Conservation (phyloP, 2,329 filamentous ascomycete species). For the Penicillium sp. region DNA sequence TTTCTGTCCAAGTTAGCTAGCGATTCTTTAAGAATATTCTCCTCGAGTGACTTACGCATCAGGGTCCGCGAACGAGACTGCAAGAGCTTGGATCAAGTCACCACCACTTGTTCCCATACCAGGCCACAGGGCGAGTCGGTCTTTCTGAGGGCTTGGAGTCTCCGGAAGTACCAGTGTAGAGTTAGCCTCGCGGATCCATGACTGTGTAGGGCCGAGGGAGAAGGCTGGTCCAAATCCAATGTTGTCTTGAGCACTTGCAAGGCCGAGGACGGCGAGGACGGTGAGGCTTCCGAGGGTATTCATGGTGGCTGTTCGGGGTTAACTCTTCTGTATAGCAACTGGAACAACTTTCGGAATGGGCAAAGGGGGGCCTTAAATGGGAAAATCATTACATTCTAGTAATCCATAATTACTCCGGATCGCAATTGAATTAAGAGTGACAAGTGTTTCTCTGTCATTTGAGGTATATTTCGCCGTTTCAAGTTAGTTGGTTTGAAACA, state of each 20-base stretch:
- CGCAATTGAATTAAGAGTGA: not conserved
- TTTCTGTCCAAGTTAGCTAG: conserved; percentile 22
- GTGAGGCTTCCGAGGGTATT: not conserved
- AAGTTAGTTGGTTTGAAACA: not conserved
- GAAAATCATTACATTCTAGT: not conserved
- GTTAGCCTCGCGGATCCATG: conserved; percentile 37
- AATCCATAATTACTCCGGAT: not conserved
- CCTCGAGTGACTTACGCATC: conserved; percentile 24
- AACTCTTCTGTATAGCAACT: not conserved
- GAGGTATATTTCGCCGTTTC: not conserved
- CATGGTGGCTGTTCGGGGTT: not conserved
- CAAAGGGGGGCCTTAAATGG: not conserved
- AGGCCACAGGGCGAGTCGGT: conserved; percentile 39
- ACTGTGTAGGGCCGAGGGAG: conserved; percentile 35
- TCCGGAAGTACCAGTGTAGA: conserved; percentile 36
- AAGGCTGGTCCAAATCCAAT: conserved; percentile 37
- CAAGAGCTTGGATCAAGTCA: conserved; percentile 38
- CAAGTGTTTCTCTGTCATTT: too few species aligned
- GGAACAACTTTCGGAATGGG: too few species aligned
- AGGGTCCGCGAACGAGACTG: conserved; percentile 34
- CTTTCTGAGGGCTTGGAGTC: conserved; percentile 28
- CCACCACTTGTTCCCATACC: conserved; percentile 39
- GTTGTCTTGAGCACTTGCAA: conserved; percentile 17
- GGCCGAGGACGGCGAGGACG: conserved; percentile 19
- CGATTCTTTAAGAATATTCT: not conserved